Percentiles rank a stretch among this genome's conserved stretches.
Evolutionary conservation across 1,139 yeast genomes (phyloP).

Genomic region (Geotrichum siamense): DNA sequence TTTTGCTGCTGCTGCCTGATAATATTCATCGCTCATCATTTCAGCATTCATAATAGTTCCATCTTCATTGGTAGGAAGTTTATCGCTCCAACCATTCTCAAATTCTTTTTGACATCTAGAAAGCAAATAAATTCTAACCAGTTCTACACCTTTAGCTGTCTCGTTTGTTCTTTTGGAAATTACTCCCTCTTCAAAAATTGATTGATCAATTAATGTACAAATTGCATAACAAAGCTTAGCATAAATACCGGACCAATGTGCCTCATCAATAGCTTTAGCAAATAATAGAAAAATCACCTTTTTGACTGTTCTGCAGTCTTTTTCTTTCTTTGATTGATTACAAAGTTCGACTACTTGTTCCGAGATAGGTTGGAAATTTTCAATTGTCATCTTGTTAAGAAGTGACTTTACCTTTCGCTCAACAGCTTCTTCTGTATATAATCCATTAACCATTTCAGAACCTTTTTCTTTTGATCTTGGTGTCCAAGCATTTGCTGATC

Average conservation of each 20-base stretch:
- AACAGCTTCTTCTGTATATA: slow-evolving; percentile 61
- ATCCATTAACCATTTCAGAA: slow-evolving; percentile 36
- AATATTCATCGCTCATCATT: slow-evolving; percentile 95
- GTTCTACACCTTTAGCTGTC: slow-evolving; percentile 53
- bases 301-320: slow-evolving; percentile 71
- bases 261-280: slow-evolving; percentile 96
- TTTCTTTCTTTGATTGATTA: slow-evolving; percentile 81
- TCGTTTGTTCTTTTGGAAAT: slow-evolving; percentile 46
- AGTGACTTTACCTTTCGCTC: slow-evolving; percentile 81
- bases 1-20: slow-evolving; percentile 85
- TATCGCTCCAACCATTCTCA: slow-evolving; percentile 92
- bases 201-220: slow-evolving; percentile 60
- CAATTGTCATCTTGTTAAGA: slow-evolving; percentile 88
- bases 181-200: slow-evolving; percentile 53
- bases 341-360: slow-evolving; percentile 72
- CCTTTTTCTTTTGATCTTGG: slow-evolving; percentile 49
- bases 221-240: slow-evolving; percentile 91
- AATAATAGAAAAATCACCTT: slow-evolving; percentile 79
- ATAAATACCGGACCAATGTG: slow-evolving; percentile 96
- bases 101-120: slow-evolving; percentile 89
- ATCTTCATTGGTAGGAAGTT: slow-evolving; percentile 72
- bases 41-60: slow-evolving; percentile 58
- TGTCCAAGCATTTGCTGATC: slow-evolving; percentile 87
- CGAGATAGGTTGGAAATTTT: slow-evolving; percentile 77
- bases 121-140: slow-evolving; percentile 77